These are phyloP conservation scores for Neurospora tetraspora DNA, from an alignment of 495 filamentous ascomycete genomes.

Conservation along the genomic window DNA sequence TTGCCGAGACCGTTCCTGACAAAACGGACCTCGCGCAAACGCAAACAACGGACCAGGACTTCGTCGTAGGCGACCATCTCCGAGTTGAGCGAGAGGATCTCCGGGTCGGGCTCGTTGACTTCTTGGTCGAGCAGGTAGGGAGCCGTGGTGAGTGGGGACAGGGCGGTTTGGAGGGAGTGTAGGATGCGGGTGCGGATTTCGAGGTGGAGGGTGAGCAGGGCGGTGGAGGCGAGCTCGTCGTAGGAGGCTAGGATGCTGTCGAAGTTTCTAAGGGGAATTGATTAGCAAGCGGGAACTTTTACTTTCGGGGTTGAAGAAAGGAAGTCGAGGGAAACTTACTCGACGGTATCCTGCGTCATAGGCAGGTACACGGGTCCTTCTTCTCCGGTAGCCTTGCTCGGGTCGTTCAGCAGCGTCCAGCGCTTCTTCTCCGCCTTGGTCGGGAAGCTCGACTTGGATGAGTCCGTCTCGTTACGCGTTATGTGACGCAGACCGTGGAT, in stretches of 20 bases:
- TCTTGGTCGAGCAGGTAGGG: constrained; percentile 66
- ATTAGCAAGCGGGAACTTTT: constrained; percentile 11
- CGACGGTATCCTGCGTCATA: constrained; percentile 75
- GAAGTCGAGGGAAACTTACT: constrained; percentile 33
- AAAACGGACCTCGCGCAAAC: constrained; percentile 54
- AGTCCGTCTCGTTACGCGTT: constrained; percentile 45
- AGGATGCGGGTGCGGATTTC: constrained; percentile 78
- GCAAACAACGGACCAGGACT: constrained; percentile 59
- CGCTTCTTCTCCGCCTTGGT: constrained; percentile 46
- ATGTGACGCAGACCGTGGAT: constrained; percentile 67
- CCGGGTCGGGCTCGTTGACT: constrained; percentile 68
- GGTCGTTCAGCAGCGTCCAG: constrained; percentile 71
- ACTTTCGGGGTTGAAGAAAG: neutral
- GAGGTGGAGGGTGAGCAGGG: constrained; percentile 76
- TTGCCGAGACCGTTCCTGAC: constrained; percentile 58
- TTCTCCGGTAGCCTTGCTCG: constrained; percentile 34
- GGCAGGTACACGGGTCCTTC: constrained; percentile 68
- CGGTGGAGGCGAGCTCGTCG: constrained; percentile 61
- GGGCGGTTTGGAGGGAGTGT: constrained; percentile 47
- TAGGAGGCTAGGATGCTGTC: constrained; percentile 76
- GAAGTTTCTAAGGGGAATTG: constrained; percentile 43
- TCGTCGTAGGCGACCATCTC: constrained; percentile 79
- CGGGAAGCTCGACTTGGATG: constrained; percentile 35
- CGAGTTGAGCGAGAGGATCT: constrained; percentile 66
- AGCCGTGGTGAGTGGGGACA: constrained; percentile 40